These are phyloP conservation scores for Lentinula edodes DNA, from an alignment of 768 basidiomycete genomes.

Conservation along the genomic window DNA sequence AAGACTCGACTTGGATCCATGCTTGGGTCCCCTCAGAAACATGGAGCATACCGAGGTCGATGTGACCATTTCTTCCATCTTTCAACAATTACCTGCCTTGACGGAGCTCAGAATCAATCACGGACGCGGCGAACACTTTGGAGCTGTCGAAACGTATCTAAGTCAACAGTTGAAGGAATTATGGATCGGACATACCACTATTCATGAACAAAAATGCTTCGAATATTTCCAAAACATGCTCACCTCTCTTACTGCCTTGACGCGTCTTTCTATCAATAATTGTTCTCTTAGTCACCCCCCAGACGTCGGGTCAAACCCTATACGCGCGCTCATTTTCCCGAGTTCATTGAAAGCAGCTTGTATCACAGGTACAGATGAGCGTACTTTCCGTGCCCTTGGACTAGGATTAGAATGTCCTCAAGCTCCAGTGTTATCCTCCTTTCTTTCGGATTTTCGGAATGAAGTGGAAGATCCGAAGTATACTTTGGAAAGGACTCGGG, in stretches of 20 bases:
- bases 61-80: not conserved
- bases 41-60: not conserved
- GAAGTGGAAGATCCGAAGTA: not conserved
- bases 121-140: not conserved
- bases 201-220: not conserved
- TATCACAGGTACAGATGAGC: not conserved
- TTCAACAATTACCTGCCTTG: not conserved
- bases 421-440: not conserved
- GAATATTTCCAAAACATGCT: not conserved
- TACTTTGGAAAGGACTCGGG: not conserved
- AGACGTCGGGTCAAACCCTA: not conserved
- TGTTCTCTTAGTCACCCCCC: not conserved
- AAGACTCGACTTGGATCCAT: not conserved
- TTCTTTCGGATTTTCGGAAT: not conserved
- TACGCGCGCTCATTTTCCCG: not conserved
- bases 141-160: not conserved
- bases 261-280: not conserved
- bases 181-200: not conserved
- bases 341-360: not conserved
- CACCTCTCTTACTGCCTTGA: not conserved
- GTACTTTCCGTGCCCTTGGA: not conserved
- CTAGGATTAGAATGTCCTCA: not conserved
- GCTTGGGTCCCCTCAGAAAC: not conserved
- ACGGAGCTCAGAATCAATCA: not conserved
- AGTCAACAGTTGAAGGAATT: not conserved